A percentile compares a stretch with the other conserved stretches of the same genome.
phyloP scores from a whole-genome alignment of 1,284 basidiomycete genomes.

The Pascua guehoae region DNA sequence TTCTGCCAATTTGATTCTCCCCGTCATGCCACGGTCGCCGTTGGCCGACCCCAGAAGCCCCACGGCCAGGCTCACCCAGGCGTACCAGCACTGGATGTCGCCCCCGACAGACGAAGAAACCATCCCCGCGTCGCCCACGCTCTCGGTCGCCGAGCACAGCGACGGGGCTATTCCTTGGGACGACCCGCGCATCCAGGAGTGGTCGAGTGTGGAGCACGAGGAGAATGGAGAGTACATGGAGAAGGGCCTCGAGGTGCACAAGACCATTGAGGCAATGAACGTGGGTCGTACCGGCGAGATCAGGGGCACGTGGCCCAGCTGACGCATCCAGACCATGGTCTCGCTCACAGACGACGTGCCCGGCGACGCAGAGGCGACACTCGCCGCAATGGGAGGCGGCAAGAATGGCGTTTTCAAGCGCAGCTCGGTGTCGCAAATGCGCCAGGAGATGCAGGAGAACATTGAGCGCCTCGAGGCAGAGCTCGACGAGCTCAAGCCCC shows the following conservation, averaged over 20 bases:
- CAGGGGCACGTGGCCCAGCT: conserved; percentile 3
- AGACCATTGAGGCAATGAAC: conserved; percentile 16
- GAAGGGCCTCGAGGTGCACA: conserved; percentile 22
- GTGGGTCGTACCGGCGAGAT: conserved; percentile 1
- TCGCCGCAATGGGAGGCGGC: conserved; percentile 6
- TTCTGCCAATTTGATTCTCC: conserved; percentile 19
- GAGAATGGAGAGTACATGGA: conserved; percentile 38
- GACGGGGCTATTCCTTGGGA: conserved; percentile 32
- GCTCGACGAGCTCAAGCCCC: conserved; percentile 33
- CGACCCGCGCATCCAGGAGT: conserved; percentile 38
- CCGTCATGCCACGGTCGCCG: not conserved
- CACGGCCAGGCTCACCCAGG: conserved; percentile 12
- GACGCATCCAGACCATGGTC: conserved; percentile 21
- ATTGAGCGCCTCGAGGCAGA: conserved; percentile 25
- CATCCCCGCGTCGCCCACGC: conserved; percentile 30
- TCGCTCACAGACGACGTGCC: conserved; percentile 11
- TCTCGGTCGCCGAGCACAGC: conserved; percentile 14
- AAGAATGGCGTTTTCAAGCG: conserved; percentile 4
- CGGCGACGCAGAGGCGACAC: conserved; percentile 18
- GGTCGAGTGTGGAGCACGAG: conserved; percentile 30
- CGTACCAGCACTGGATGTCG: conserved; percentile 32
- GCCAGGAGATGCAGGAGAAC: conserved; percentile 23
- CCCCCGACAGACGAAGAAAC: conserved; percentile 22
- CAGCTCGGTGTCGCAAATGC: conserved; percentile 28
- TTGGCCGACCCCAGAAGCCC: not conserved